Percentiles rank a stretch among this genome's conserved stretches.
Conservation (phyloP, 1,284 basidiomycete species). For the Bjerkandera adusta region DNA sequence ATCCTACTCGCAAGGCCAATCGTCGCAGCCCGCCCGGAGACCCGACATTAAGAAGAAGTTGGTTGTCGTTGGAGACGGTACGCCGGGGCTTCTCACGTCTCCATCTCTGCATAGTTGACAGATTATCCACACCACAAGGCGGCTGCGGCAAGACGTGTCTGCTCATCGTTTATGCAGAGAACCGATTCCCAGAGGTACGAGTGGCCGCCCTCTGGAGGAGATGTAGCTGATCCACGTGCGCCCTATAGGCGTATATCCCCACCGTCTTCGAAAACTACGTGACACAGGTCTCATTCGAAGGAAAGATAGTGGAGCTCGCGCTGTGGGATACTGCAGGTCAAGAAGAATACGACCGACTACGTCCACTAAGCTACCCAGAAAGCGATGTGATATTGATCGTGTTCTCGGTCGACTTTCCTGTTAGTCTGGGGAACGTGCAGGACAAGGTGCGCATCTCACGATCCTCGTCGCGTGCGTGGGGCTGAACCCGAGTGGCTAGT, state of each 20-base stretch:
- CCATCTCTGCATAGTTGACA: slow-evolving; percentile 12
- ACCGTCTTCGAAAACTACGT: slow-evolving; percentile 99
- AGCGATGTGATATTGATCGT: slow-evolving; percentile 96
- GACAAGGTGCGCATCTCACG: slow-evolving; percentile 63
- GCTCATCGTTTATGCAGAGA: slow-evolving; percentile 94
- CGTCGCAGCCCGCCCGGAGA: slow-evolving; percentile 38
- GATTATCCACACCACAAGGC: slow-evolving; percentile 39
- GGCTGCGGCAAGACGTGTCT: slow-evolving; percentile 90
- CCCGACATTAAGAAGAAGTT: slow-evolving; percentile 88
- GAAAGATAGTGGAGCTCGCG: slow-evolving; percentile 90
- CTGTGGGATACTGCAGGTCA: slow-evolving; percentile 99
- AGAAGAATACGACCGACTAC: slow-evolving; percentile 95
- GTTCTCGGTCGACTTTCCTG: slow-evolving; percentile 97
- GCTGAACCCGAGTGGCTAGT: slow-evolving; percentile 64
- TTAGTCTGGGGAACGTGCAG: slow-evolving; percentile 90
- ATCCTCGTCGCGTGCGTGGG: not conserved
- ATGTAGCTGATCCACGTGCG: slow-evolving; percentile 3
- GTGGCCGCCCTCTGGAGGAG: slow-evolving; percentile 11
- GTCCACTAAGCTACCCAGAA: slow-evolving; percentile 94
- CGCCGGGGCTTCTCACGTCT: slow-evolving; percentile 39
- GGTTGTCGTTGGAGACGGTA: slow-evolving; percentile 88
- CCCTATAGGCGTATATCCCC: slow-evolving; percentile 85
- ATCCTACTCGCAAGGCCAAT: slow-evolving; percentile 9
- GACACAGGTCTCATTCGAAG: slow-evolving; percentile 85
- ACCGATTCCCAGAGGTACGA: slow-evolving; percentile 93